phyloP scores from a whole-genome alignment of 768 basidiomycete species.

The Gymnopilus junonius region DNA sequence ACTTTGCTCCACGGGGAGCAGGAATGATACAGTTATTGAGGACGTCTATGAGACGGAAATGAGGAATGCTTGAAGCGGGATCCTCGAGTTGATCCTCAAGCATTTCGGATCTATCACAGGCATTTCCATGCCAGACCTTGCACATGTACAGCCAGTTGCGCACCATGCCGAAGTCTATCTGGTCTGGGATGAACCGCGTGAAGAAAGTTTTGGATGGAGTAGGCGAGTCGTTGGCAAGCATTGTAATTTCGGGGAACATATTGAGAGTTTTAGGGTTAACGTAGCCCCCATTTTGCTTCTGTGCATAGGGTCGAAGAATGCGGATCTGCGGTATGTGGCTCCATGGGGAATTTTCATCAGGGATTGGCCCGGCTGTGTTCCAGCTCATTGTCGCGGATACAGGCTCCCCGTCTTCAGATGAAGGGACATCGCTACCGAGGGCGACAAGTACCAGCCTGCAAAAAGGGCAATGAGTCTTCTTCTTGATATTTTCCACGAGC shows the following conservation, averaged over 20 bases:
- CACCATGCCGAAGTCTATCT: slow-evolving; percentile 13
- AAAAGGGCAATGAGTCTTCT: slow-evolving; percentile 4
- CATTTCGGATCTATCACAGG: not conserved
- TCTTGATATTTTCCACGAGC: slow-evolving; percentile 8
- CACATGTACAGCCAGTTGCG: slow-evolving; percentile 11
- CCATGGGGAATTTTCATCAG: not conserved
- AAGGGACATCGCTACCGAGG: not conserved
- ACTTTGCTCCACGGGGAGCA: slow-evolving; percentile 3
- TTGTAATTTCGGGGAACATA: slow-evolving; percentile 7
- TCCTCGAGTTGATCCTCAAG: slow-evolving; percentile 1
- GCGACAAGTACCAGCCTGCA: slow-evolving; percentile 5
- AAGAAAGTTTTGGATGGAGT: not conserved
- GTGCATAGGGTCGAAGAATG: not conserved
- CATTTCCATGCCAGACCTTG: not conserved
- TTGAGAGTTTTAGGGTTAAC: not conserved
- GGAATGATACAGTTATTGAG: slow-evolving; percentile 13
- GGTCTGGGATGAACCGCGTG: slow-evolving; percentile 3
- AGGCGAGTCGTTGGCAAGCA: slow-evolving; percentile 16
- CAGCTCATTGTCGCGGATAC: not conserved
- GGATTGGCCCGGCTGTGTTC: not conserved
- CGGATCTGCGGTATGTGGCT: not conserved
- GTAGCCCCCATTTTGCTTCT: not conserved
- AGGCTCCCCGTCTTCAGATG: slow-evolving; percentile 1
- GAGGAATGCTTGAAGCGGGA: slow-evolving; percentile 2
- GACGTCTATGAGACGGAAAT: slow-evolving; percentile 18